Percentiles rank a stretch among this genome's conserved stretches.
These are phyloP conservation scores for Dovyalis caffra DNA, from an alignment of 345 rosid species.

Conservation along the genomic window DNA sequence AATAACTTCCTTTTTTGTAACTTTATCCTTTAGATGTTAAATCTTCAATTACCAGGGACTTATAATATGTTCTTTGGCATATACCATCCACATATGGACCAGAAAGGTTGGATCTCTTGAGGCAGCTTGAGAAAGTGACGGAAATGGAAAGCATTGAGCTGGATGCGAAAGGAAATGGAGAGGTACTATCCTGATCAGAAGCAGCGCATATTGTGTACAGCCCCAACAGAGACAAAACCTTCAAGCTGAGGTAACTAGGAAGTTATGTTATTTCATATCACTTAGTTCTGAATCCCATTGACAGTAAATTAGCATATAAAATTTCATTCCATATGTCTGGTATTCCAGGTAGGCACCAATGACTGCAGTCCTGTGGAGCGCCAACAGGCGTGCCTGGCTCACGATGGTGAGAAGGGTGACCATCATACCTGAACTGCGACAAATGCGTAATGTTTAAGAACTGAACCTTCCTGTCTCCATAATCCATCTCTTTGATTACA, in stretches of 20 bases:
- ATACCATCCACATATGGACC: slow-evolving; percentile 94
- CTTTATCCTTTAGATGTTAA: background rate
- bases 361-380: slow-evolving; percentile 93
- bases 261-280: slow-evolving; percentile 1
- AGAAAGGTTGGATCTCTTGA: slow-evolving; percentile 82
- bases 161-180: slow-evolving; percentile 49
- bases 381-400: slow-evolving; percentile 52
- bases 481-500: slow-evolving; percentile 46
- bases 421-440: slow-evolving; percentile 66
- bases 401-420: slow-evolving; percentile 77
- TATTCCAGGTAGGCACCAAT: slow-evolving; percentile 91
- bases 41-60: slow-evolving; percentile 5
- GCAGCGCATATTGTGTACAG: slow-evolving; percentile 17
- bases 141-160: slow-evolving; percentile 55
- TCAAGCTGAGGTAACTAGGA: slow-evolving; percentile 4
- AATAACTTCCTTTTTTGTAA: slow-evolving; percentile 2
- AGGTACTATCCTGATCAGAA: slow-evolving; percentile 44
- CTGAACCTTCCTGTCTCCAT: slow-evolving; percentile 42
- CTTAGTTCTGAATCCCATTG: slow-evolving; percentile 41
- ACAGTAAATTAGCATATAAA: slow-evolving; percentile 64
- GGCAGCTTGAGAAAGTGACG: slow-evolving; percentile 90
- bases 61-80: slow-evolving; percentile 39
- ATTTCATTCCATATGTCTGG: slow-evolving; percentile 90
- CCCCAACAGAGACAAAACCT: slow-evolving; percentile 5
- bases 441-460: slow-evolving; percentile 71